phyloP scores from a whole-genome alignment of 2,329 filamentous ascomycete genomes.

The Xylariomycetidae sp. region DNA sequence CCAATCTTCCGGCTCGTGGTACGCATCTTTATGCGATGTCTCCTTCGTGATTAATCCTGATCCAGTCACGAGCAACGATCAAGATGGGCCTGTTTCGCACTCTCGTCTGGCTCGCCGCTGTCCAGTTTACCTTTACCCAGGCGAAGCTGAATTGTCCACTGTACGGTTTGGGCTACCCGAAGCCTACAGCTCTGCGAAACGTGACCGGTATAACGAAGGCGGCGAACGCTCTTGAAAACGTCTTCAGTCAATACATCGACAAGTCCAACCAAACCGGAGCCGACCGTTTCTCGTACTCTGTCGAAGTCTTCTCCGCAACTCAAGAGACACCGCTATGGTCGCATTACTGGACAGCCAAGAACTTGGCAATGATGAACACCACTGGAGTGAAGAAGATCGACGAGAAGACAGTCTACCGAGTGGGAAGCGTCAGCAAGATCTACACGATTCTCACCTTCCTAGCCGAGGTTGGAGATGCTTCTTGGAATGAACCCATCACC shows the following conservation, averaged over 20 bases:
- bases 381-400: slow-evolving; percentile 22
- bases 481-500: slow-evolving; percentile 32
- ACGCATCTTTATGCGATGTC: too few species aligned
- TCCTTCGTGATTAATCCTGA: neutral
- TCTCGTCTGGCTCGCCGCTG: slow-evolving; percentile 3
- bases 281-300: slow-evolving; percentile 25
- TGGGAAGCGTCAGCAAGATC: slow-evolving; percentile 31
- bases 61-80: neutral
- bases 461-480: slow-evolving; percentile 25
- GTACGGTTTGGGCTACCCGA: slow-evolving; percentile 25
- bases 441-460: slow-evolving; percentile 32
- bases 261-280: slow-evolving; percentile 22
- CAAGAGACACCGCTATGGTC: slow-evolving; percentile 21
- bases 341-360: slow-evolving; percentile 25
- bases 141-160: slow-evolving; percentile 27
- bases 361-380: slow-evolving; percentile 22
- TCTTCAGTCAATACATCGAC: slow-evolving; percentile 24
- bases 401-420: slow-evolving; percentile 18
- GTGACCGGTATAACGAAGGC: slow-evolving; percentile 16
- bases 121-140: slow-evolving; percentile 1
- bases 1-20: too few species aligned
- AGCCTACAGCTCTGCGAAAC: slow-evolving; percentile 18
- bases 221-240: slow-evolving; percentile 13
- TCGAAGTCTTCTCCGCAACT: slow-evolving; percentile 25
- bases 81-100: slow-evolving; percentile 3